Evolutionary conservation across 208 protist genomes (phyloP).

Genomic region (Leishmania guyanensis): DNA sequence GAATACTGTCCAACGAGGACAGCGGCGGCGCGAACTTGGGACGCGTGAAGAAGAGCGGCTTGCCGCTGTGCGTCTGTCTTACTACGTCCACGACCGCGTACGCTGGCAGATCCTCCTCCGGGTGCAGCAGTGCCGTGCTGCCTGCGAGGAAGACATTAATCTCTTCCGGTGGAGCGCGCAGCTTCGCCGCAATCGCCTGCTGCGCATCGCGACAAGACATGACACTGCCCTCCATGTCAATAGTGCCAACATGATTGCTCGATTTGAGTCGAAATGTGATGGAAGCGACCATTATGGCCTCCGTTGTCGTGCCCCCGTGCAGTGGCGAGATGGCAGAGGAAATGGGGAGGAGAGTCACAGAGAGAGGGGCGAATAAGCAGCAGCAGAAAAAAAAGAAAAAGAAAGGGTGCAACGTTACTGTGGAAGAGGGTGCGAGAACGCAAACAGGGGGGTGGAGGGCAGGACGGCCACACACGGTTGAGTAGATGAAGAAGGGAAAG

Average conservation of each 20-base stretch:
- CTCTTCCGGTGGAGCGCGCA: constrained; percentile 71
- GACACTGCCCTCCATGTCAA: constrained; percentile 69
- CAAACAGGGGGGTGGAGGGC: neutral
- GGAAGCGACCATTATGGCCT: constrained; percentile 48
- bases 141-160: constrained; percentile 77
- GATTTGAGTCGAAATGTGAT: constrained; percentile 84
- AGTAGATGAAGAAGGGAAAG: neutral
- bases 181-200: constrained; percentile 72
- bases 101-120: constrained; percentile 73
- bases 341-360: neutral
- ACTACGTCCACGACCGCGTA: constrained; percentile 85
- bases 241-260: constrained; percentile 79
- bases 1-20: neutral
- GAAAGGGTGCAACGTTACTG: neutral
- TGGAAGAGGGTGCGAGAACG: neutral
- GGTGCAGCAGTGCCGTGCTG: constrained; percentile 72
- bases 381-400: neutral
- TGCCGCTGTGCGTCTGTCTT: constrained; percentile 49
- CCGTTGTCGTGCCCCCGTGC: neutral
- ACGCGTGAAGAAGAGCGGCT: constrained; percentile 17
- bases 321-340: neutral
- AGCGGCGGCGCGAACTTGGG: constrained; percentile 5
- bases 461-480: neutral
- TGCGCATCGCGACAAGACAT: constrained; percentile 70
- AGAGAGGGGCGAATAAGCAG: neutral